Percentiles rank a stretch among this genome's conserved stretches.
Conservation (phyloP, 768 basidiomycete genomes). For the Rhodotorula kratochvilovae region DNA sequence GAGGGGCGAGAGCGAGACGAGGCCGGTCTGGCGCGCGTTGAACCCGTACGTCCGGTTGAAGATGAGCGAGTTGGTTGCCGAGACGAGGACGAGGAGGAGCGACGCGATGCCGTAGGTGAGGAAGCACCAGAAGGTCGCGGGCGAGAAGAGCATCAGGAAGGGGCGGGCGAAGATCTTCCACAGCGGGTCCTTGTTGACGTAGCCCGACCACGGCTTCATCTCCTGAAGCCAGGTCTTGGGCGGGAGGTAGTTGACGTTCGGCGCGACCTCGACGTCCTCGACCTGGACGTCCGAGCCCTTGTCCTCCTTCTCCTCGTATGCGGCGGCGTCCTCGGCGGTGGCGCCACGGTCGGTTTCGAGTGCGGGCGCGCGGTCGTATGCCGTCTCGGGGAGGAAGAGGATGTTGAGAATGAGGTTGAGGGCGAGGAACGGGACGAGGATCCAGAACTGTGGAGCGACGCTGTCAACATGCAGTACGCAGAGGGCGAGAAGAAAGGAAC, state of each 20-base stretch:
- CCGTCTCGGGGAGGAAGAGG: conserved; percentile 53
- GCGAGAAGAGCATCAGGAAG: conserved; percentile 1
- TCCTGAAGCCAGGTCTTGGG: conserved; percentile 7
- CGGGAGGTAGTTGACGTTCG: background rate
- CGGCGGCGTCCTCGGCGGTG: background rate
- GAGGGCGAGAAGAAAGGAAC: background rate
- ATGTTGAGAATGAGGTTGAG: conserved; percentile 44
- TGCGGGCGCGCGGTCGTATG: conserved; percentile 8
- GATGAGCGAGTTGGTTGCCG: background rate
- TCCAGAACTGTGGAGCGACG: background rate
- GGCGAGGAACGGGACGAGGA: background rate
- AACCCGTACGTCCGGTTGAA: background rate
- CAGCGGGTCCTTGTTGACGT: background rate
- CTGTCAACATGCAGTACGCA: too few species aligned
- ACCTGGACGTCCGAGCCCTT: background rate
- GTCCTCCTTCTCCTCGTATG: background rate
- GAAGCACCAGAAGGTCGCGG: background rate
- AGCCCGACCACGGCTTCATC: conserved; percentile 14
- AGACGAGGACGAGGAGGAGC: background rate
- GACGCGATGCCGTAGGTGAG: conserved; percentile 1
- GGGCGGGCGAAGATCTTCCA: conserved; percentile 11
- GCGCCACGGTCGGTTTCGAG: conserved; percentile 2
- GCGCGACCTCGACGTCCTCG: background rate
- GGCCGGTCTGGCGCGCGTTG: background rate
- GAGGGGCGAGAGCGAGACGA: conserved; percentile 1